These are phyloP conservation scores for Zea luxurians DNA, from an alignment of 176 grass and related monocot genomes.

Conservation along the genomic window DNA sequence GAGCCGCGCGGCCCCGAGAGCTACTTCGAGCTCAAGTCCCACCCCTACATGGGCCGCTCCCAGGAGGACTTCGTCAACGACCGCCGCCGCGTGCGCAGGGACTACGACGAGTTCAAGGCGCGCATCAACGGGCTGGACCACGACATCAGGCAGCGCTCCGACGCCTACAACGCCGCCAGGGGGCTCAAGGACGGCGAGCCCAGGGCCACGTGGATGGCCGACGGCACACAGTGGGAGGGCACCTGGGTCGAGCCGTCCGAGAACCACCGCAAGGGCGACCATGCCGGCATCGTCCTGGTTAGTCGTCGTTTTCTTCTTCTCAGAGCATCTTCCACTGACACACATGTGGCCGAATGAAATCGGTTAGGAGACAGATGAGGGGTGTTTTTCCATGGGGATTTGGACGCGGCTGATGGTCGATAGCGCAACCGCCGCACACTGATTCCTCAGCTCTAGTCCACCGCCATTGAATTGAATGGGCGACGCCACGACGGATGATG, in stretches of 20 bases:
- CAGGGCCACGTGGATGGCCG: conserved; percentile 67
- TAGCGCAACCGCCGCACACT: conserved; percentile 39
- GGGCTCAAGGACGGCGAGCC: conserved; percentile 44
- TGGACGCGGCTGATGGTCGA: conserved; percentile 29
- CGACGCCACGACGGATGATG: not conserved
- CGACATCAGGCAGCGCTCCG: conserved; percentile 64
- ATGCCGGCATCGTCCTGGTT: conserved; percentile 85
- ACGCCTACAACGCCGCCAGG: conserved; percentile 59
- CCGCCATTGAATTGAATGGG: not conserved
- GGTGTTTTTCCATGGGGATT: conserved; percentile 2
- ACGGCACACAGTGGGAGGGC: conserved; percentile 72
- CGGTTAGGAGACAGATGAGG: not conserved
- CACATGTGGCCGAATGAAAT: not conserved
- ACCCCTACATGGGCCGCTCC: conserved; percentile 75
- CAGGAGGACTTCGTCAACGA: conserved; percentile 88
- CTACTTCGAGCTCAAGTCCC: conserved; percentile 83
- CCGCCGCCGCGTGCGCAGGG: conserved; percentile 67
- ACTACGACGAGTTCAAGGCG: conserved; percentile 91
- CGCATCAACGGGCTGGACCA: conserved; percentile 56
- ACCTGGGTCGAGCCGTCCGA: conserved; percentile 69
- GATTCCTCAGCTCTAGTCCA: too few relatives aligned
- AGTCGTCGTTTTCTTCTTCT: too few relatives aligned
- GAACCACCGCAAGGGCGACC: conserved; percentile 85
- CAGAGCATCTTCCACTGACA: too few relatives aligned
- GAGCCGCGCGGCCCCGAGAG: conserved; percentile 70